phyloP scores from a whole-genome alignment of 2,329 filamentous ascomycete species.

The Microdochium bolleyi region DNA sequence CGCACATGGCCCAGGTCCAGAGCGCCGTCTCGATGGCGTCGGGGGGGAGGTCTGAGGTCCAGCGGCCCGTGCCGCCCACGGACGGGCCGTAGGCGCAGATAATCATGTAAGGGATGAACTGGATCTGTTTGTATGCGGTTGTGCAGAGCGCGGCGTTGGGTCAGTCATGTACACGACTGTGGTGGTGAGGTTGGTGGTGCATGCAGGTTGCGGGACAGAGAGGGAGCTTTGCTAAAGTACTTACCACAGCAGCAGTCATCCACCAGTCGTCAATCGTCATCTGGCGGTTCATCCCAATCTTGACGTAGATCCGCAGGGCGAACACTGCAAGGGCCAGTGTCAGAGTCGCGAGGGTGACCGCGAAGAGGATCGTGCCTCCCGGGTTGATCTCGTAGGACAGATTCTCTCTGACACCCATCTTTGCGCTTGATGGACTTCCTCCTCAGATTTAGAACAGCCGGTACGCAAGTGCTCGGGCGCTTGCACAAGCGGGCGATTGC shows the following conservation, averaged over 20 bases:
- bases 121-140: constrained; percentile 14
- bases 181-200: background rate
- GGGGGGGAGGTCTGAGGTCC: constrained; percentile 9
- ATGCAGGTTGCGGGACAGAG: background rate
- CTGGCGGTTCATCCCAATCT: constrained; percentile 30
- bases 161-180: background rate
- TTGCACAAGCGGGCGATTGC: no score
- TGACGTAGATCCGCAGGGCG: constrained; percentile 34
- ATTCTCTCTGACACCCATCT: constrained; percentile 3
- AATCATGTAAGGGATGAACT: constrained; percentile 22
- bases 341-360: constrained; percentile 20
- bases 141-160: constrained; percentile 1
- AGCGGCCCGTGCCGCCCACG: constrained; percentile 18
- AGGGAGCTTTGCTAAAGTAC: constrained; percentile 2
- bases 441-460: no score
- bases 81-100: constrained; percentile 23
- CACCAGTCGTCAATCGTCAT: constrained; percentile 38
- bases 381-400: constrained; percentile 14
- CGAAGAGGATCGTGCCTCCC: constrained; percentile 12
- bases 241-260: constrained; percentile 36
- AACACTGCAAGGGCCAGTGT: constrained; percentile 25
- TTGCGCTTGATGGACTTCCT: no score
- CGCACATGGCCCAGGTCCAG: constrained; percentile 28
- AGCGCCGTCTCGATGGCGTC: constrained; percentile 18
- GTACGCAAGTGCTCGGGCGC: no score